phyloP scores from a whole-genome alignment of 2,329 filamentous ascomycete species.

The Neoascochyta sp. region DNA sequence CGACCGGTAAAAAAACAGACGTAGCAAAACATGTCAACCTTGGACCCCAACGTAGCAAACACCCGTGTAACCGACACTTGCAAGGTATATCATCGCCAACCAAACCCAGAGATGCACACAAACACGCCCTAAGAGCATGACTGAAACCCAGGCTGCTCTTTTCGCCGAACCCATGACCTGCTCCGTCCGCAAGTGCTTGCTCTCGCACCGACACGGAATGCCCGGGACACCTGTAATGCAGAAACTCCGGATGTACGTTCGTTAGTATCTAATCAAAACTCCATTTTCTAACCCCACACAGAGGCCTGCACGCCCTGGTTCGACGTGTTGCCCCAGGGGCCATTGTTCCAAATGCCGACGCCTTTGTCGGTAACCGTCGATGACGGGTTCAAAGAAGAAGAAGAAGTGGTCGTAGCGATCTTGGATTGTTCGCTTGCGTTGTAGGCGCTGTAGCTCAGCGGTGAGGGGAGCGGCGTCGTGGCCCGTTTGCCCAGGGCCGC shows the following conservation, averaged over 20 bases:
- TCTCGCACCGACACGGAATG: constrained; percentile 40
- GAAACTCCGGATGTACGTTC: constrained; percentile 43
- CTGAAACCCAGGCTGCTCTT: constrained; percentile 31
- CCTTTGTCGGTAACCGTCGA: constrained; percentile 45
- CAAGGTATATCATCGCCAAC: constrained; percentile 31
- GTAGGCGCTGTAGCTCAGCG: constrained; percentile 64
- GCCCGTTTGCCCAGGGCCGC: constrained; percentile 72
- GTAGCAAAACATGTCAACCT: constrained; percentile 21
- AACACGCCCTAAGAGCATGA: constrained; percentile 31
- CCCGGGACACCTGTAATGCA: constrained; percentile 44
- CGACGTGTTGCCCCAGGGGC: constrained; percentile 73
- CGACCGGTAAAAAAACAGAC: constrained; percentile 17
- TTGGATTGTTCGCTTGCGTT: constrained; percentile 54
- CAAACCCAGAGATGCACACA: constrained; percentile 28
- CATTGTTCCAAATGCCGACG: constrained; percentile 65
- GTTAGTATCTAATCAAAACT: constrained; percentile 36
- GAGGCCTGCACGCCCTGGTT: constrained; percentile 79
- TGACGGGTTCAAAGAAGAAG: constrained; percentile 57
- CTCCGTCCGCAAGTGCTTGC: constrained; percentile 27
- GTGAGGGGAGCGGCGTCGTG: constrained; percentile 88
- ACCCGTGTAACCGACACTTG: constrained; percentile 26
- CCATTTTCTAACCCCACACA: constrained; percentile 73
- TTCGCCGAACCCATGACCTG: constrained; percentile 34
- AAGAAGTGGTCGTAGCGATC: constrained; percentile 49
- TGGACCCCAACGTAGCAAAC: constrained; percentile 27